Percentiles rank a stretch among this genome's conserved stretches.
These are phyloP conservation scores for Lactarius akahatsu DNA, from an alignment of 768 basidiomycete genomes.

Conservation along the genomic window DNA sequence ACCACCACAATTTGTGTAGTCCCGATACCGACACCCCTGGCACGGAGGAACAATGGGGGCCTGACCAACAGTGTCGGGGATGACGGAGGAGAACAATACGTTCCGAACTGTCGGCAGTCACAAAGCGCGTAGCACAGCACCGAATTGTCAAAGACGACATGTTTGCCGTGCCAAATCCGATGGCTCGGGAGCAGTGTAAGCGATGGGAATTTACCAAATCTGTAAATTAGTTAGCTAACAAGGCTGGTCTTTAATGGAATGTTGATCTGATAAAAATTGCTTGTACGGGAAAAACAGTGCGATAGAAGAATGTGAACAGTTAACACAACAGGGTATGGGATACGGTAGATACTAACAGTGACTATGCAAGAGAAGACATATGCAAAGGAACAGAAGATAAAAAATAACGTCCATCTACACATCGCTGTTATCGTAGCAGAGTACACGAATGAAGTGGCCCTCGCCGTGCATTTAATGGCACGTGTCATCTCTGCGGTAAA, in stretches of 20 bases:
- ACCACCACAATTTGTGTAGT: slow-evolving; percentile 9
- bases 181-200: neutral
- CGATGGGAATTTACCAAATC: neutral
- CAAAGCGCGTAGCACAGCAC: neutral
- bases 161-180: neutral
- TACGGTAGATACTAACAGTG: neutral
- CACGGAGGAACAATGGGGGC: slow-evolving; percentile 10
- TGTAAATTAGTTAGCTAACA: neutral
- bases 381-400: neutral
- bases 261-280: neutral
- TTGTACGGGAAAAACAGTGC: neutral
- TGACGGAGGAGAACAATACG: slow-evolving; percentile 14
- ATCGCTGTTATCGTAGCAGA: neutral
- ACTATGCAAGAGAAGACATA: neutral
- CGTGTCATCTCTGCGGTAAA: slow-evolving; percentile 3
- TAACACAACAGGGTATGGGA: neutral
- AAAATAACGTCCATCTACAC: slow-evolving; percentile 8
- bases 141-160: neutral
- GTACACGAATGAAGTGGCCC: neutral
- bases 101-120: neutral
- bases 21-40: neutral
- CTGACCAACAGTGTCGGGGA: neutral
- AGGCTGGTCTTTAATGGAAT: neutral
- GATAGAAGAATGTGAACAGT: neutral
- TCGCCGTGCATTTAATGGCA: slow-evolving; percentile 1